These are phyloP conservation scores for Penicillium desertorum DNA, from an alignment of 495 filamentous ascomycete species.

Conservation along the genomic window DNA sequence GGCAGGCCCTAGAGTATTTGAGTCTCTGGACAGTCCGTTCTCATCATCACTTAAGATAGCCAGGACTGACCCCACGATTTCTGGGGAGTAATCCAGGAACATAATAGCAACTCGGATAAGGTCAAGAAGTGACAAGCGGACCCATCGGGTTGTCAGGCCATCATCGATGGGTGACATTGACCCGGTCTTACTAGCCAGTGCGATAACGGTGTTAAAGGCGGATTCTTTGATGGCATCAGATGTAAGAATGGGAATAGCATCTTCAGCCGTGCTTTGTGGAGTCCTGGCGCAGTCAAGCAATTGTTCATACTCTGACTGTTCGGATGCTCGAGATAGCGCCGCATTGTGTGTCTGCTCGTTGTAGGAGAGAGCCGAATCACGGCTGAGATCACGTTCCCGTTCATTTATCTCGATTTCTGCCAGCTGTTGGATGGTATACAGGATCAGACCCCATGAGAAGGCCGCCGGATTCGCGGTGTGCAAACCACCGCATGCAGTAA, in stretches of 20 bases:
- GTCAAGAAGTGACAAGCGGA: slow-evolving; percentile 62
- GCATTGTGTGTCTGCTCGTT: slow-evolving; percentile 39
- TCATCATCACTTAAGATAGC: slow-evolving; percentile 52
- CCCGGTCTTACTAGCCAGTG: slow-evolving; percentile 48
- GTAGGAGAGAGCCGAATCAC: slow-evolving; percentile 59
- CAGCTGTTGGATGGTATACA: slow-evolving; percentile 62
- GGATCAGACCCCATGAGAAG: slow-evolving; percentile 74
- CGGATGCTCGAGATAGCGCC: slow-evolving; percentile 28
- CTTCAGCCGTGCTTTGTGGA: slow-evolving; percentile 40
- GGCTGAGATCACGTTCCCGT: slow-evolving; percentile 54
- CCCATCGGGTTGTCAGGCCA: slow-evolving; percentile 37
- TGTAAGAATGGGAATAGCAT: slow-evolving; percentile 50
- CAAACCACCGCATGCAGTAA: slow-evolving; percentile 50
- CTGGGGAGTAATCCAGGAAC: slow-evolving; percentile 64
- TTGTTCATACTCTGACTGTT: slow-evolving; percentile 50
- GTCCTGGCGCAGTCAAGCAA: slow-evolving; percentile 50
- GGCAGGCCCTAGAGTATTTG: slow-evolving; percentile 32
- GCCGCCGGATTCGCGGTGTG: slow-evolving; percentile 64
- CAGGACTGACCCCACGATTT: slow-evolving; percentile 61
- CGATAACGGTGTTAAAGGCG: slow-evolving; percentile 63
- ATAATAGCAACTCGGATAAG: slow-evolving; percentile 58
- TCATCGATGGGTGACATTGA: slow-evolving; percentile 44
- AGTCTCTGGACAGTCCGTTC: slow-evolving; percentile 30
- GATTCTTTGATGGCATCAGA: slow-evolving; percentile 52
- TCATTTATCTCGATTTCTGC: background rate